Evolutionary conservation across 1,284 basidiomycete species (phyloP).

Genomic region (Ustilago trichophora): DNA sequence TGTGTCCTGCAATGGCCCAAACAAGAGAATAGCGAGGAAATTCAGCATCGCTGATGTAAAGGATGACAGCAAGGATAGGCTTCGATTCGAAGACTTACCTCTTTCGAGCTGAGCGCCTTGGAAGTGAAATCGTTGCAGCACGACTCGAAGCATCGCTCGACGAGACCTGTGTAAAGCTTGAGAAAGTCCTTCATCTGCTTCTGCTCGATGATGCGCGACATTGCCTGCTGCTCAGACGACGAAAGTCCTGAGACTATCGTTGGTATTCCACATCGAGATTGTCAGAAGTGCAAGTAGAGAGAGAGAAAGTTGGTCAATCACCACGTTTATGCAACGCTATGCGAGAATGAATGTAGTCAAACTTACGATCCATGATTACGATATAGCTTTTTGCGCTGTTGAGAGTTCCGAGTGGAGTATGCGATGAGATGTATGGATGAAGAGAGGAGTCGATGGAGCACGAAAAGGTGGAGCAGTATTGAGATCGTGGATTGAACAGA

Average conservation of each 20-base stretch:
- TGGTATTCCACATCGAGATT: no score
- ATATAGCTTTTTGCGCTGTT: conserved; percentile 7
- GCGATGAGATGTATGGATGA: no score
- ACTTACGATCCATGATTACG: conserved; percentile 51
- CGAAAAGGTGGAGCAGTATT: no score
- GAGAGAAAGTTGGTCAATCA: no score
- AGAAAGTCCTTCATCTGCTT: conserved; percentile 97
- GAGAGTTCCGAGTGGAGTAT: no score
- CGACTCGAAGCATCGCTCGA: conserved; percentile 92
- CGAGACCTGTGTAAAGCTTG: conserved; percentile 92
- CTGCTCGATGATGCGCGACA: conserved; percentile 65
- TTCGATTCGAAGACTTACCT: conserved; percentile 78
- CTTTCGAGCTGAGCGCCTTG: conserved; percentile 90
- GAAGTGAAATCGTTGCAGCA: conserved; percentile 97
- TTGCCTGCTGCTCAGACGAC: conserved; percentile 60
- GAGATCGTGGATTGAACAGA: no score
- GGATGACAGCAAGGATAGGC: no score
- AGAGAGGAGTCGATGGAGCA: no score
- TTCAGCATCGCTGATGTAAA: no score
- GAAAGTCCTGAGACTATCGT: conserved; percentile 60
- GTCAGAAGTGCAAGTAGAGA: background rate
- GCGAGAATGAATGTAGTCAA: no score
- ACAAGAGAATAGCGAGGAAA: no score
- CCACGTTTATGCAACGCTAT: no score
- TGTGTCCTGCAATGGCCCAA: conserved; percentile 67